phyloP scores from a whole-genome alignment of 2,329 filamentous ascomycete species.

The Colletotrichum neosansevieriae region DNA sequence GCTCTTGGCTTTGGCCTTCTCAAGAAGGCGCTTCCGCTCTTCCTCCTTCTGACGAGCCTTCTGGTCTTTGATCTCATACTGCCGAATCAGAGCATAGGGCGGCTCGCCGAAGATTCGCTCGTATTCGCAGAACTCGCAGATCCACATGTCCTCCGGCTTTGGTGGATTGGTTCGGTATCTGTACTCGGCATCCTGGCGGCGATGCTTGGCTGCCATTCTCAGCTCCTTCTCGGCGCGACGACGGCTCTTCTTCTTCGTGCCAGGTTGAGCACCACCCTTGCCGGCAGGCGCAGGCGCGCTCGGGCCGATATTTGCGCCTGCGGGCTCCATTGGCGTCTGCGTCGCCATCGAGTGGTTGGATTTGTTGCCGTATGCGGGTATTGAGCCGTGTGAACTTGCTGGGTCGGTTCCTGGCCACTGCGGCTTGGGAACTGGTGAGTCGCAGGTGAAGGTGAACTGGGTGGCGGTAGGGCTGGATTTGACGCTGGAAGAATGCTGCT shows the following conservation, averaged over 20 bases:
- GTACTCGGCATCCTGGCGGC: conserved; percentile 81
- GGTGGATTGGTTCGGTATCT: conserved; percentile 82
- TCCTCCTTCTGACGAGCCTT: conserved; percentile 85
- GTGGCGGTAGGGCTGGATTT: conserved; percentile 78
- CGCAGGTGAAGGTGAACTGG: conserved; percentile 97
- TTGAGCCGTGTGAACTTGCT: conserved; percentile 26
- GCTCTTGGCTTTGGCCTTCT: conserved; percentile 95
- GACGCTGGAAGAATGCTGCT: conserved; percentile 71
- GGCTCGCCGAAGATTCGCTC: conserved; percentile 93
- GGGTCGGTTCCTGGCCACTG: conserved; percentile 75
- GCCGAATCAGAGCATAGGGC: conserved; percentile 85
- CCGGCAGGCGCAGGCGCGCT: conserved; percentile 46
- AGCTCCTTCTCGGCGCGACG: conserved; percentile 79
- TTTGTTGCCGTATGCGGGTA: conserved; percentile 47
- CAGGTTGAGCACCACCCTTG: conserved; percentile 51
- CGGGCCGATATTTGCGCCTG: conserved; percentile 7
- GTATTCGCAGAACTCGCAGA: conserved; percentile 98
- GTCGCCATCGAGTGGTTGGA: conserved; percentile 42
- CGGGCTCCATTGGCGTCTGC: conserved; percentile 34
- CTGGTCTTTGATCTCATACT: conserved; percentile 95
- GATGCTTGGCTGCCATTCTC: conserved; percentile 78
- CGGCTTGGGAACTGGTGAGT: conserved; percentile 86
- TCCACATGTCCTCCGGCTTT: conserved; percentile 81
- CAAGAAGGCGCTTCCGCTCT: conserved; percentile 85
- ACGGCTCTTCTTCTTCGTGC: conserved; percentile 72